A percentile compares a stretch with the other conserved stretches of the same genome.
Evolutionary conservation across 129 eudicot species (phyloP).

Genomic region (Rutidosis leptorrhynchoides): DNA sequence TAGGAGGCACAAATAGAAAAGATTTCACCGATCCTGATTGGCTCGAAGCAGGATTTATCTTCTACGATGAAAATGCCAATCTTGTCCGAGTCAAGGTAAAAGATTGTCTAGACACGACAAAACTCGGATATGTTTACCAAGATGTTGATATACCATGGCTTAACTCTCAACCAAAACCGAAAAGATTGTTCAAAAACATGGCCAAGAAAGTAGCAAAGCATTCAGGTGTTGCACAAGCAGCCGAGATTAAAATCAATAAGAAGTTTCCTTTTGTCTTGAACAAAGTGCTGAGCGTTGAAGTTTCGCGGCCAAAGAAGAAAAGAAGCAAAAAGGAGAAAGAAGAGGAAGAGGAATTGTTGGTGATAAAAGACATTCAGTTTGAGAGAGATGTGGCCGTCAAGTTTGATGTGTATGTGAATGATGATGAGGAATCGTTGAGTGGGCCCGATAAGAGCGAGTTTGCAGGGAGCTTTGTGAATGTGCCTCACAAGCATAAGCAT

Average conservation of each 20-base stretch:
- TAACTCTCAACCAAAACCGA: conserved; percentile 32
- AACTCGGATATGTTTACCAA: conserved; percentile 43
- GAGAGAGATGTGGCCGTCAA: conserved; percentile 32
- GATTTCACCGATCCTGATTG: conserved; percentile 41
- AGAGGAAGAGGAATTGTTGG: conserved; percentile 39
- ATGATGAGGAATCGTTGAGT: conserved; percentile 39
- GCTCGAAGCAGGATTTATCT: conserved; percentile 40
- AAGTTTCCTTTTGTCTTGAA: conserved; percentile 28
- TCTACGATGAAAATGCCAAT: conserved; percentile 51
- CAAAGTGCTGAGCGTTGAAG: conserved; percentile 32
- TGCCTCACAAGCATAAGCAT: conserved; percentile 46
- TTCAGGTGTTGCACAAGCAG: conserved; percentile 24
- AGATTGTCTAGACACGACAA: conserved; percentile 40
- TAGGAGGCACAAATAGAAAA: conserved; percentile 29
- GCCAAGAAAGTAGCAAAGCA: conserved; percentile 26
- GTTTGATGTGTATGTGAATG: conserved; percentile 57
- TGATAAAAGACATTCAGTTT: conserved; percentile 41
- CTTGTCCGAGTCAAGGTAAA: conserved; percentile 43
- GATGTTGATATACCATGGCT: conserved; percentile 46
- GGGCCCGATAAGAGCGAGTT: conserved; percentile 35
- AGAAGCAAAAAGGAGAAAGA: conserved; percentile 43
- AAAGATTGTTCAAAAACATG: conserved; percentile 31
- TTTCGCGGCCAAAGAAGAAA: conserved; percentile 36
- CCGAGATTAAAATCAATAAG: conserved; percentile 24
- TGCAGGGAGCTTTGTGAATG: conserved; percentile 50